A percentile compares a stretch with the other conserved stretches of the same genome.
phyloP scores from a whole-genome alignment of 2,329 filamentous ascomycete genomes.

The Alternaria brassicicola region DNA sequence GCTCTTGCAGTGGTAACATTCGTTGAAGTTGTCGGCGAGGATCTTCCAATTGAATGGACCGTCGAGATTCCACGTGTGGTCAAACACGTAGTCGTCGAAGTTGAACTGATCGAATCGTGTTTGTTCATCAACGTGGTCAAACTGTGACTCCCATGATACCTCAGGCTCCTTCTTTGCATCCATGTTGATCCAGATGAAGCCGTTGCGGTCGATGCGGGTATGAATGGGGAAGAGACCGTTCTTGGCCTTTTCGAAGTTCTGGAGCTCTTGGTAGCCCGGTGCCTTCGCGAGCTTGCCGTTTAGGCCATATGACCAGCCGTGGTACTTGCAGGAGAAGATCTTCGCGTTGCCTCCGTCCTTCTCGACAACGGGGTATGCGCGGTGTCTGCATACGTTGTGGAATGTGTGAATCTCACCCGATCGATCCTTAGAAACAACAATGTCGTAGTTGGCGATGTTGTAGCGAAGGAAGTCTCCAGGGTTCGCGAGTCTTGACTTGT shows the following conservation, averaged over 20 bases:
- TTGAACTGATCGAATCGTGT: slow-evolving; percentile 41
- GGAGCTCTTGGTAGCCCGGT: slow-evolving; percentile 50
- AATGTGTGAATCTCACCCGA: slow-evolving; percentile 50
- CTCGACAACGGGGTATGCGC: slow-evolving; percentile 52
- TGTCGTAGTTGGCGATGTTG: slow-evolving; percentile 52
- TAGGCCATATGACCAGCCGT: slow-evolving; percentile 55
- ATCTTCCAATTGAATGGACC: slow-evolving; percentile 45
- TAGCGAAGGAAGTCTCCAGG: slow-evolving; percentile 64
- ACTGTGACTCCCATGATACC: slow-evolving; percentile 39
- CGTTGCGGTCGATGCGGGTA: slow-evolving; percentile 38
- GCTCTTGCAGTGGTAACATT: slow-evolving; percentile 68
- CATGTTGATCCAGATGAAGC: slow-evolving; percentile 49
- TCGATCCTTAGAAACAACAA: slow-evolving; percentile 46
- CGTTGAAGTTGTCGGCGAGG: slow-evolving; percentile 66
- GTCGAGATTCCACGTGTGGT: slow-evolving; percentile 43
- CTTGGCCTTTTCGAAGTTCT: slow-evolving; percentile 49
- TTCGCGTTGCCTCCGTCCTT: slow-evolving; percentile 47
- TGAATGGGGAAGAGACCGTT: slow-evolving; percentile 47
- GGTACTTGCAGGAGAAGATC: slow-evolving; percentile 54
- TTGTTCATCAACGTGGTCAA: slow-evolving; percentile 44
- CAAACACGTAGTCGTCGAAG: slow-evolving; percentile 56
- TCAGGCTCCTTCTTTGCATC: slow-evolving; percentile 41
- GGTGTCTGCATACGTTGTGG: slow-evolving; percentile 56
- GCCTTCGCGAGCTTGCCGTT: slow-evolving; percentile 54
- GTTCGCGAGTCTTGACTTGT: slow-evolving; percentile 58